phyloP scores from a whole-genome alignment of 2,329 filamentous ascomycete species.

The Ophiognomonia clavigignenti-juglandacearum region DNA sequence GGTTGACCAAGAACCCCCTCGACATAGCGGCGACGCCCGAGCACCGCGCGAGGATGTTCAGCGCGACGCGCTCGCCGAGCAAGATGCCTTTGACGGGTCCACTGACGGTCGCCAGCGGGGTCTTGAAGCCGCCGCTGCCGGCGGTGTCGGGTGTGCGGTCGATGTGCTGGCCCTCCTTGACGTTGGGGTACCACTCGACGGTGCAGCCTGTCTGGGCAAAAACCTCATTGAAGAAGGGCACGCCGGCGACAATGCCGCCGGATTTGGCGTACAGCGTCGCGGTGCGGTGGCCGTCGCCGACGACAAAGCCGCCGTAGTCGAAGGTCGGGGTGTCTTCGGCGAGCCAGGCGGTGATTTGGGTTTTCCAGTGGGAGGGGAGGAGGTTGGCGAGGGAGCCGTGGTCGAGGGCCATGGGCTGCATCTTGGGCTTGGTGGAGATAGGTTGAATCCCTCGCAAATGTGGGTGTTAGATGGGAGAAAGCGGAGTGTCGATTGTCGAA shows the following conservation, averaged over 20 bases:
- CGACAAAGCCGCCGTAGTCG: conserved; percentile 96
- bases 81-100: conserved; percentile 78
- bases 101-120: conserved; percentile 71
- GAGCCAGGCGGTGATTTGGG: conserved; percentile 76
- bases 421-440: neutral
- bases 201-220: conserved; percentile 85
- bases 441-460: neutral
- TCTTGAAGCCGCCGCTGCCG: conserved; percentile 36
- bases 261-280: conserved; percentile 67
- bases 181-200: conserved; percentile 71
- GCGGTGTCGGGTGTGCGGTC: conserved; percentile 45
- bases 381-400: conserved; percentile 58
- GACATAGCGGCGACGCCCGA: conserved; percentile 80
- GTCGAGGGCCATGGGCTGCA: conserved; percentile 22
- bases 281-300: conserved; percentile 63
- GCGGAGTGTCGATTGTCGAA: too few relatives aligned
- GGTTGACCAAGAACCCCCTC: conserved; percentile 46
- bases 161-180: conserved; percentile 68
- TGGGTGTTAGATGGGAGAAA: neutral
- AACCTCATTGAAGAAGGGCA: conserved; percentile 93
- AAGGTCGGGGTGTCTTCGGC: conserved; percentile 95
- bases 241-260: conserved; percentile 78
- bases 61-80: conserved; percentile 86
- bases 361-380: conserved; percentile 80
- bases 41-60: conserved; percentile 87